A percentile compares a stretch with the other conserved stretches of the same genome.
These are phyloP conservation scores for Maudiozyma serrabonitensis DNA, from an alignment of 805 yeast genomes.

Conservation along the genomic window DNA sequence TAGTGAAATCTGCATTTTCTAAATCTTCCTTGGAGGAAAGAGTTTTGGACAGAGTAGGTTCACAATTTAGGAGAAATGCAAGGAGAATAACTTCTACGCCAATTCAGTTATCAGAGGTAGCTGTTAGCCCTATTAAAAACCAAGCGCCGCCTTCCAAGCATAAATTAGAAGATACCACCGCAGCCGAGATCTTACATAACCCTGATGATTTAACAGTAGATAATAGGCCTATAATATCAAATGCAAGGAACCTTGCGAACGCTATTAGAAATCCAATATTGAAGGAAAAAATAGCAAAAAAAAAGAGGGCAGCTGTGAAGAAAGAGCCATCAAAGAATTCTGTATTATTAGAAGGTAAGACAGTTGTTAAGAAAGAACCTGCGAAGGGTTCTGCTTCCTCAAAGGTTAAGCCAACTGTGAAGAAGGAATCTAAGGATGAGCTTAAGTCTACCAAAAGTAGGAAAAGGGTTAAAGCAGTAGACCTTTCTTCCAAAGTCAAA, in stretches of 20 bases:
- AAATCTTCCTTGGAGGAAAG: background rate
- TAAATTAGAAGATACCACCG: slow-evolving; percentile 19
- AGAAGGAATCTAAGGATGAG: background rate
- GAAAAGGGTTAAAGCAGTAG: background rate
- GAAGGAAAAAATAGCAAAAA: background rate
- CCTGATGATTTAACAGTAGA: slow-evolving; percentile 22
- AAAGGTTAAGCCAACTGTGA: background rate
- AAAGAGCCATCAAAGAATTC: background rate
- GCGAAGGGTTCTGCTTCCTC: no score
- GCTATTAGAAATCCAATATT: slow-evolving; percentile 11
- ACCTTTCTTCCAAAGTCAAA: slow-evolving; percentile 10
- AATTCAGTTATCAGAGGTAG: background rate
- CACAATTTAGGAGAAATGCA: background rate
- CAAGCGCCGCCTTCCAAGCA: background rate
- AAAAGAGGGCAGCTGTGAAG: background rate
- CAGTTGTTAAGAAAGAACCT: background rate
- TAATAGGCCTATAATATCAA: slow-evolving; percentile 25
- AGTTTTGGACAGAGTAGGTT: background rate
- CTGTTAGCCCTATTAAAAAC: background rate
- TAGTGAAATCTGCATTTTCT: no score
- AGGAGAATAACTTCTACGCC: background rate
- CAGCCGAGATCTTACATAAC: slow-evolving; percentile 28
- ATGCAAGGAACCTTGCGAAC: slow-evolving; percentile 23
- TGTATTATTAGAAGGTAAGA: background rate
- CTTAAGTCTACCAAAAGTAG: background rate